Conservation (phyloP, 2,329 filamentous ascomycete species). For the Stachybotrys chartarum region DNA sequence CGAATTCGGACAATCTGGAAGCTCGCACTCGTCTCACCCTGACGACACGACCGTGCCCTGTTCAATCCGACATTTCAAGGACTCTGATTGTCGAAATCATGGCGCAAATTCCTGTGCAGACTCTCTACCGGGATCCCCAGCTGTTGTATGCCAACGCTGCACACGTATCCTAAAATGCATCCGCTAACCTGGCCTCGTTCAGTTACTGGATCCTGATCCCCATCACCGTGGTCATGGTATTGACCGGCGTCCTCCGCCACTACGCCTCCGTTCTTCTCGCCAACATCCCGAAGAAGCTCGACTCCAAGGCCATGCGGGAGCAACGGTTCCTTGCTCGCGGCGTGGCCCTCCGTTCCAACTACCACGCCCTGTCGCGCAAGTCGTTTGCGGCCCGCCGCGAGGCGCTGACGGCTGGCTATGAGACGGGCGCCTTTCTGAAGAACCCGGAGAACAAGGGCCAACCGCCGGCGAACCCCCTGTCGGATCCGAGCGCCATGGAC, state of each 20-base stretch:
- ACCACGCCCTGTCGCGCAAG: conserved; percentile 67
- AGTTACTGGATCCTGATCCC: conserved; percentile 99
- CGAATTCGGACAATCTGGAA: background rate
- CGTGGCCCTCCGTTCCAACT: conserved; percentile 76
- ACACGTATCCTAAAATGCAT: background rate
- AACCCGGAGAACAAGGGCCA: conserved; percentile 81
- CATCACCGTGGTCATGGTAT: conserved; percentile 95
- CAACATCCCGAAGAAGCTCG: conserved; percentile 73
- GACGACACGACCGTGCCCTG: background rate
- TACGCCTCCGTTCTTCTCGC: conserved; percentile 92
- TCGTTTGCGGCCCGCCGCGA: conserved; percentile 78
- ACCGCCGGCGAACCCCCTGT: conserved; percentile 87
- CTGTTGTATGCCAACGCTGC: conserved; percentile 64
- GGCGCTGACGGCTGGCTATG: conserved; percentile 71
- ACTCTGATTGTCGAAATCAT: conserved; percentile 38
- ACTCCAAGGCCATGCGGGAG: conserved; percentile 71
- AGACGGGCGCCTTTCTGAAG: conserved; percentile 82
- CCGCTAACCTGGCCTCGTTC: conserved; percentile 11
- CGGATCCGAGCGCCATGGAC: conserved; percentile 93
- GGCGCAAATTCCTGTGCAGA: conserved; percentile 82
- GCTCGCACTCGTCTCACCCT: background rate
- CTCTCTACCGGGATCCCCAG: conserved; percentile 97
- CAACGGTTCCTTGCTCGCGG: conserved; percentile 79
- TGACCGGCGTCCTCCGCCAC: conserved; percentile 93
- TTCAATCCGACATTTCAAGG: no score